These are phyloP conservation scores for Blastocystis hominis DNA, from an alignment of 352 stramenopile species.

Conservation along the genomic window DNA sequence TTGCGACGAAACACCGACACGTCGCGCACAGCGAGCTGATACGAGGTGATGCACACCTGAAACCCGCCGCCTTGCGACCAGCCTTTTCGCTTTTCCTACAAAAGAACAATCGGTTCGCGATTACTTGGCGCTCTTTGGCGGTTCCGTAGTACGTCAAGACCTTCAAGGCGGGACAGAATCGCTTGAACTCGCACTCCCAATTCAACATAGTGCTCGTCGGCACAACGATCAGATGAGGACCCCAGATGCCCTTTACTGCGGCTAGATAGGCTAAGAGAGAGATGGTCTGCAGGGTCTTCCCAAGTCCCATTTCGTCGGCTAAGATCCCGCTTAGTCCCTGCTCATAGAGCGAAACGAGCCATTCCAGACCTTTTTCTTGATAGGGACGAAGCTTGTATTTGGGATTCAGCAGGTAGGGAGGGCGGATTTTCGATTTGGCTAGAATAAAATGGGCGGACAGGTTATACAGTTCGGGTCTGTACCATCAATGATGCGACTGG, in stretches of 20 bases:
- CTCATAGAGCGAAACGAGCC: constrained; percentile 91
- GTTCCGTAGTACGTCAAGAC: constrained; percentile 96
- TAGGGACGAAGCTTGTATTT: constrained; percentile 69
- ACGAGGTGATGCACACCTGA: constrained; percentile 95
- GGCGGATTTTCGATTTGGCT: constrained; percentile 58
- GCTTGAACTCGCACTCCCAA: constrained; percentile 97
- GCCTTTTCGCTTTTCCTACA: constrained; percentile 70
- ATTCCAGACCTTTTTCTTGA: constrained; percentile 84
- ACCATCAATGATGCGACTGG: constrained; percentile 64
- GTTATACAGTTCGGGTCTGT: constrained; percentile 44
- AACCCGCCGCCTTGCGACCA: constrained; percentile 91
- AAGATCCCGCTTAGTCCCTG: constrained; percentile 94
- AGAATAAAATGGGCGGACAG: constrained; percentile 59
- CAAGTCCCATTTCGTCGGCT: constrained; percentile 84
- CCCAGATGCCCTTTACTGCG: constrained; percentile 81
- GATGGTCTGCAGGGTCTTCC: constrained; percentile 99
- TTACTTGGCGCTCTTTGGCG: constrained; percentile 81
- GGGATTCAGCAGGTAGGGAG: constrained; percentile 63
- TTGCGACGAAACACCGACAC: constrained; percentile 90
- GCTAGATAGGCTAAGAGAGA: constrained; percentile 87
- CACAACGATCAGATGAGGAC: constrained; percentile 92
- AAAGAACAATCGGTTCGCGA: constrained; percentile 60
- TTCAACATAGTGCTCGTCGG: constrained; percentile 94
- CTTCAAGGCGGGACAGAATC: constrained; percentile 89
- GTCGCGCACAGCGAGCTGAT: constrained; percentile 93